phyloP scores from a whole-genome alignment of 345 rosid species.

The Arabis hirsuta region DNA sequence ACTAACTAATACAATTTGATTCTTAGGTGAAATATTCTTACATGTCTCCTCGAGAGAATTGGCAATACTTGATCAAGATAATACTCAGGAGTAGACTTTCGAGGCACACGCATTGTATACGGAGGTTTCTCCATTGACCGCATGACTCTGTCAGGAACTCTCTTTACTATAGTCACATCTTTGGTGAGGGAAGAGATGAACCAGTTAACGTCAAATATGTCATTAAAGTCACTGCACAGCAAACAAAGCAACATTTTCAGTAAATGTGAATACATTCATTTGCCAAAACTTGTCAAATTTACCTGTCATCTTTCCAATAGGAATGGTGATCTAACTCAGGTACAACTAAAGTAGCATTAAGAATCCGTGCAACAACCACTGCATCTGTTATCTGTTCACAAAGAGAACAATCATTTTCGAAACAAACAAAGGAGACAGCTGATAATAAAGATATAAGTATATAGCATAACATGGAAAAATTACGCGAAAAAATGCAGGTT shows the following conservation, averaged over 20 bases:
- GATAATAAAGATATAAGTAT: neutral
- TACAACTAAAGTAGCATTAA: conserved; percentile 91
- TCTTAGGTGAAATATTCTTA: conserved; percentile 47
- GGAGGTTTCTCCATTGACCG: conserved; percentile 97
- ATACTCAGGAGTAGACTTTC: conserved; percentile 93
- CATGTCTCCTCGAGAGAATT: conserved; percentile 75
- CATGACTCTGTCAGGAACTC: conserved; percentile 94
- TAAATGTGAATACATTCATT: no score
- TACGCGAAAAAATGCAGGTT: neutral
- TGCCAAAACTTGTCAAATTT: conserved; percentile 28
- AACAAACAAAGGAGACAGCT: neutral
- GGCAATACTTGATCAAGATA: conserved; percentile 96
- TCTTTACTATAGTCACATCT: conserved; percentile 91
- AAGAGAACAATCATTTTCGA: conserved; percentile 21
- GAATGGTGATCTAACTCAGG: conserved; percentile 98
- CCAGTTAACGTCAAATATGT: conserved; percentile 90
- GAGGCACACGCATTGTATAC: conserved; percentile 94
- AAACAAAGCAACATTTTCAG: conserved; percentile 26
- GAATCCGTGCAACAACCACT: conserved; percentile 91
- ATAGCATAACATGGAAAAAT: neutral
- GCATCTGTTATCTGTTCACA: conserved; percentile 89
- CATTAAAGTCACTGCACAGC: conserved; percentile 82
- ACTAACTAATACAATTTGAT: conserved; percentile 4
- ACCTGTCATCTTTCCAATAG: conserved; percentile 98
- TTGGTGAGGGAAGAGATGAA: conserved; percentile 87